Base-by-base conservation (phyloP, 2,329 filamentous ascomycete species). In the Pyrenophora tritici-repentis region DNA sequence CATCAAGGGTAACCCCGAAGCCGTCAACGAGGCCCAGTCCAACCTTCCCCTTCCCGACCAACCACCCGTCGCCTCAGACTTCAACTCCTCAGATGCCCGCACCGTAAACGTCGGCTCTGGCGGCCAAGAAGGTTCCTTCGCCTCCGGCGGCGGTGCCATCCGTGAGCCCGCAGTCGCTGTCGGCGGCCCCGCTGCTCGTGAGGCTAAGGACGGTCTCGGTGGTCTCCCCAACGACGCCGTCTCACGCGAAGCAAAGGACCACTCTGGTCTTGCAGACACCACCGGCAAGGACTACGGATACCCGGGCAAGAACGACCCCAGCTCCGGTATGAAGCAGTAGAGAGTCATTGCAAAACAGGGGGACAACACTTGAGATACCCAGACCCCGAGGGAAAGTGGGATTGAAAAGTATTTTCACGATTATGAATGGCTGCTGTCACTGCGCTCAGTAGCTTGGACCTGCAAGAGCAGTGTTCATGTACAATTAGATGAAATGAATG, bases 21-120 rank as follows among this genome's bases (percentile, higher is more conserved):
- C 87, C 73, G 87, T 92, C 68, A 83, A 86, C 44, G 76, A 88
- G 73, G 81, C 81, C 66, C 81, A 87, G 76, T 76, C 85, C 72
- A 90, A 91, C 75, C 85, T 95, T 26, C 88, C 89, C 43, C 83
- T 92, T 42, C 90, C 90, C 14, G 89, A 93, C 2, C 81, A 92
- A 60, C 90, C 90, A 17, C 88, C 89, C 1, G 77, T 75, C n/a
- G 76, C 84, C n/a, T 88, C 88, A 4, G 89, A 94, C 79, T 91
- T 86, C 81, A 86, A 92, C 71, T 90, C 87, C 0, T 79, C 82
- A 42, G 88, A 93, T 65, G 80, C 80, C 26, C 77, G 83, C 56
- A 89, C 77, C 48, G 85, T 89, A 68, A 88, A 90, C 67, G 84
- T 89, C 40, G 87, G 87, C 57, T 83, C 85, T 31, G 87, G 87